Percentiles rank a stretch among this genome's conserved stretches.
phyloP scores from a whole-genome alignment of 352 stramenopile species.

The Pythium rishiriense region DNA sequence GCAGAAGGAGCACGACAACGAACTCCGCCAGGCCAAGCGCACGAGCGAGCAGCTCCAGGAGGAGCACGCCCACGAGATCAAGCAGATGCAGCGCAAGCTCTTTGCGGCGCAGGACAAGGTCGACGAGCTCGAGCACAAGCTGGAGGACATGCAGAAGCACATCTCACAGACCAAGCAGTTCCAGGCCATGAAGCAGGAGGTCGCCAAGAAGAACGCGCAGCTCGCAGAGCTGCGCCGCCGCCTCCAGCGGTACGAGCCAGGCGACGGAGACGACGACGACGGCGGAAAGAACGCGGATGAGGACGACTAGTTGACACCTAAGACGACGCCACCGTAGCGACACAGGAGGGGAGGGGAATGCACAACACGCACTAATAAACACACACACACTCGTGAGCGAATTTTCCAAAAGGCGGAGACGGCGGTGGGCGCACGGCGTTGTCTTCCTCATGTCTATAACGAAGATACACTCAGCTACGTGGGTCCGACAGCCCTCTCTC shows the following conservation, averaged over 20 bases:
- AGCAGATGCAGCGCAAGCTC: conserved; percentile 60
- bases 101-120: conserved; percentile 49
- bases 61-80: conserved; percentile 49
- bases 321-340: not conserved
- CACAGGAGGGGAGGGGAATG: not conserved
- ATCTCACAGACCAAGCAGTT: conserved; percentile 83
- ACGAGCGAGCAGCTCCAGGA: conserved; percentile 53
- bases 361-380: not conserved
- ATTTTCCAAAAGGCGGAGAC: conserved; percentile 20
- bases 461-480: conserved; percentile 18
- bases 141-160: conserved; percentile 67
- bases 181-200: conserved; percentile 80
- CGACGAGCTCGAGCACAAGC: conserved; percentile 53
- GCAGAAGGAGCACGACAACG: conserved; percentile 44
- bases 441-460: conserved; percentile 14
- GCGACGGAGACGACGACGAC: conserved; percentile 52
- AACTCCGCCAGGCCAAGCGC: conserved; percentile 54
- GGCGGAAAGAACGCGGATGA: conserved; percentile 50
- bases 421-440: conserved; percentile 10
- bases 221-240: conserved; percentile 64
- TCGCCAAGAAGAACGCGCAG: conserved; percentile 83
- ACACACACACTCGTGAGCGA: not conserved
- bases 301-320: conserved; percentile 26
- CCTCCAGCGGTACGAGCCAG: conserved; percentile 75
- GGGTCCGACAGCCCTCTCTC: not conserved